These are phyloP conservation scores for Colletotrichum noveboracense DNA, from an alignment of 2,329 filamentous ascomycete species.

Conservation along the genomic window DNA sequence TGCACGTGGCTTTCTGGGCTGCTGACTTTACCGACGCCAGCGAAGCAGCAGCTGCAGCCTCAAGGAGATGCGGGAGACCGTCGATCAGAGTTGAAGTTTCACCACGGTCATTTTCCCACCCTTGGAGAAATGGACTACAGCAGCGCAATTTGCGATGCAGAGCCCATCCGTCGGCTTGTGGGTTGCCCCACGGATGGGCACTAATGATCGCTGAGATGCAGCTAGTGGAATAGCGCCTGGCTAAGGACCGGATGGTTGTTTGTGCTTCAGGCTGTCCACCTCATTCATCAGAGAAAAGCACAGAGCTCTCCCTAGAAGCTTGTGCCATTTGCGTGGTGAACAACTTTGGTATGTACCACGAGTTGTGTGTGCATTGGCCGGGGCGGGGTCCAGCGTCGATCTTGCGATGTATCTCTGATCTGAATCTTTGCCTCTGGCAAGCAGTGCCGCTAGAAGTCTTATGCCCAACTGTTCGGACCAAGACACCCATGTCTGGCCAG, in stretches of 20 bases:
- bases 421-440: not conserved
- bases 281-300: not conserved
- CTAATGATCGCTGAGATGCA: constrained; percentile 11
- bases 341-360: not conserved
- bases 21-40: not conserved
- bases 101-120: not conserved
- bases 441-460: not conserved
- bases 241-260: not conserved
- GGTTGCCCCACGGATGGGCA: constrained; percentile 16
- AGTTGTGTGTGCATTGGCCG: not conserved
- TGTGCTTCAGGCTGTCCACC: constrained; percentile 10
- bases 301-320: not conserved
- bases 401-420: not conserved
- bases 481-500: not conserved
- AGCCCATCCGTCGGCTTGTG: constrained; percentile 1
- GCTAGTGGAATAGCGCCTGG: constrained; percentile 3
- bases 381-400: not conserved
- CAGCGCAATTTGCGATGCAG: constrained; percentile 1
- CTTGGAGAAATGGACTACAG: not conserved
- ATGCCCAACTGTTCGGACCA: not conserved
- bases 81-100: constrained; percentile 16
- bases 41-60: not conserved
- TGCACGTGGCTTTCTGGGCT: not conserved
- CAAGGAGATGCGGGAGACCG: not conserved
- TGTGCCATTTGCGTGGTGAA: not conserved